These are phyloP conservation scores for Verticillium nubilum DNA, from an alignment of 2,329 filamentous ascomycete genomes.

Conservation along the genomic window DNA sequence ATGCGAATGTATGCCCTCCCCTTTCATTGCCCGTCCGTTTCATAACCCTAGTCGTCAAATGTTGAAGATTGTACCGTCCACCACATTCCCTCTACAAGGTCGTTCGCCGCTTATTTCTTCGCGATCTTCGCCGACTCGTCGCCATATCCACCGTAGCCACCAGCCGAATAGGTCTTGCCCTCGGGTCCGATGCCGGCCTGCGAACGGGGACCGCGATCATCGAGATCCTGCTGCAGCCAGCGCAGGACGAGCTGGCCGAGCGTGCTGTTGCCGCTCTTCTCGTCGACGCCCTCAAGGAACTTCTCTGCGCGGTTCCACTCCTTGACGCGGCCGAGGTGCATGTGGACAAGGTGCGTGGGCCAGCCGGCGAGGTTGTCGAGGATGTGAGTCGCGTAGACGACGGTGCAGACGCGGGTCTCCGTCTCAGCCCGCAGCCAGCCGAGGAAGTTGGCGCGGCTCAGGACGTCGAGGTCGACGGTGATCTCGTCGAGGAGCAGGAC, in stretches of 20 bases:
- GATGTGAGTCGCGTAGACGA: slow-evolving; percentile 97
- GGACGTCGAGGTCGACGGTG: slow-evolving; percentile 90
- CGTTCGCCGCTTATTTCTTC: slow-evolving; percentile 3
- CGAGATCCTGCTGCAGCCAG: slow-evolving; percentile 80
- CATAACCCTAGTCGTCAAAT: neutral
- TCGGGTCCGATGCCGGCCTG: slow-evolving; percentile 49
- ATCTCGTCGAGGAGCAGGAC: slow-evolving; percentile 92
- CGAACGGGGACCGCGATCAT: slow-evolving; percentile 70
- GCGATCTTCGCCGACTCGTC: slow-evolving; percentile 39
- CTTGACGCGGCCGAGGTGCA: slow-evolving; percentile 84
- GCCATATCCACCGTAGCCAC: slow-evolving; percentile 50
- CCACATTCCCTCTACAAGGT: neutral
- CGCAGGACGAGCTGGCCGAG: slow-evolving; percentile 81
- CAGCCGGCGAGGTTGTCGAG: slow-evolving; percentile 90
- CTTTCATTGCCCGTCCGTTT: neutral
- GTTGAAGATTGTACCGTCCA: neutral
- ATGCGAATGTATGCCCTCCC: neutral
- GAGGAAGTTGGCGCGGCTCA: slow-evolving; percentile 80
- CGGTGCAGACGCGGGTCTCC: slow-evolving; percentile 73
- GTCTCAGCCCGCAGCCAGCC: slow-evolving; percentile 84
- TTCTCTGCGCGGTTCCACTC: slow-evolving; percentile 73
- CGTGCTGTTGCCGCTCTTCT: slow-evolving; percentile 64
- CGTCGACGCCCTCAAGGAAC: slow-evolving; percentile 54
- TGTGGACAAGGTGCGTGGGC: slow-evolving; percentile 94
- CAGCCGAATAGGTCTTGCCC: slow-evolving; percentile 56